Conservation (phyloP, 2,329 filamentous ascomycete genomes). For the Venturia asperata region DNA sequence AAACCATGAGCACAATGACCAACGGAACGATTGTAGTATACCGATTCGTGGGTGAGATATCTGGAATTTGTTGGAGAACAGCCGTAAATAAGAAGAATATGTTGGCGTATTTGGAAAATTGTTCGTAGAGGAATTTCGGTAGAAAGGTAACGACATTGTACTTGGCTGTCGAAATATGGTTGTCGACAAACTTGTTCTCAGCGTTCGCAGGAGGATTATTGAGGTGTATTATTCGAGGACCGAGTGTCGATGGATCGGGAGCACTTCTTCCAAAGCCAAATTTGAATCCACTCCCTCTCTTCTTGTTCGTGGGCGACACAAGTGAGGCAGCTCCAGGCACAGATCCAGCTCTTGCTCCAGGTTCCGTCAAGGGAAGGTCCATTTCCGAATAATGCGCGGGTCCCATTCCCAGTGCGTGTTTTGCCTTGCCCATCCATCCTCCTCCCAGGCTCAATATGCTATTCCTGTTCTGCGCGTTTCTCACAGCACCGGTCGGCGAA, state of each 20-base stretch:
- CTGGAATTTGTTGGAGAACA: slow-evolving; percentile 86
- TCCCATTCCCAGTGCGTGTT: slow-evolving; percentile 84
- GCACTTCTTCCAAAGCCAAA: slow-evolving; percentile 84
- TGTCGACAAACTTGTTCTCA: slow-evolving; percentile 84
- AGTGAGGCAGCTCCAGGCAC: slow-evolving; percentile 36
- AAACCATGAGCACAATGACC: slow-evolving; percentile 83
- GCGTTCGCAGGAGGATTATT: slow-evolving; percentile 94
- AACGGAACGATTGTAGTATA: slow-evolving; percentile 97
- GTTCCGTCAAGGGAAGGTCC: slow-evolving; percentile 89
- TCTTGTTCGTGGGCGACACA: slow-evolving; percentile 36
- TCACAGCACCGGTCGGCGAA: slow-evolving; percentile 10
- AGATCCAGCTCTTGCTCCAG: slow-evolving; percentile 40
- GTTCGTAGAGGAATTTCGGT: slow-evolving; percentile 94
- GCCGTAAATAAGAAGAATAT: slow-evolving; percentile 99
- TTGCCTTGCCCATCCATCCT: slow-evolving; percentile 77
- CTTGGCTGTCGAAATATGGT: slow-evolving; percentile 95
- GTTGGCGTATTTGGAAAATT: slow-evolving; percentile 99
- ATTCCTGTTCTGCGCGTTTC: slow-evolving; percentile 57
- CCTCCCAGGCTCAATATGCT: slow-evolving; percentile 83
- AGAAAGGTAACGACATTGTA: slow-evolving; percentile 92
- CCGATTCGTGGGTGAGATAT: slow-evolving; percentile 86
- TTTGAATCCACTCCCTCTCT: slow-evolving; percentile 67
- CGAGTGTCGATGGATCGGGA: slow-evolving; percentile 81
- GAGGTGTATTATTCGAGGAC: slow-evolving; percentile 85
- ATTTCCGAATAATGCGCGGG: slow-evolving; percentile 68